Evolutionary conservation across 164 flowering plant species (phyloP), one percentile per base, ranked within the genome.

Genomic region (Sextonia rubra): DNA sequence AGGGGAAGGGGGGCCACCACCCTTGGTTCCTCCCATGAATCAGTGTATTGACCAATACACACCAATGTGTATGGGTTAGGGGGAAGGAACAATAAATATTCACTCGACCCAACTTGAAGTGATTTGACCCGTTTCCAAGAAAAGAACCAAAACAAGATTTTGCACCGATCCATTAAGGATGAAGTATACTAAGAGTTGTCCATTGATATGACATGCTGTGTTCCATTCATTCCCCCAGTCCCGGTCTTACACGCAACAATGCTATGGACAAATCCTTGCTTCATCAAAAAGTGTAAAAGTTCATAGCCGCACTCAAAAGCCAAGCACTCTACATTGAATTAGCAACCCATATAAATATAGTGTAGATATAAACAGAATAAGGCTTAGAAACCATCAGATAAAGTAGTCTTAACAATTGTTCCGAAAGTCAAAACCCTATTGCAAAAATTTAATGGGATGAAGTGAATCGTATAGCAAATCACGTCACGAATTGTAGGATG

Each of bases 271-370:
- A 66, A 44, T 44, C 20, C 52, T 66, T 37, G 69, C 68, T 65
- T 65, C 47, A 65, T 65, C 48, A 18, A 65, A n/a, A 65, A 29
- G 68, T 65, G 47, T 65, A 65, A 65, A 65, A 65, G 68, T 29
- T 63, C 30, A 11, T 47, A 47, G 4, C 49, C 49, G 58, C 6
- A 52, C 17, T 52, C 6, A 15, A 52, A 52, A 52, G 20, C 58
- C 1, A 1, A 52, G 58, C 20, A 52, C 58, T 52, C 58, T 52
- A 52, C 58, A 52, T 18, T 52, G 58, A 52, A 17, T 52, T 52
- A 15, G 58, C 58, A 17, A 52, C n/a, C 58, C 11, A 52, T 52
- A 18, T 8, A 18, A 52, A 52, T 52, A 52, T 52, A 52, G 58
- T 52, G 58, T 2, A 52, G 11, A 52, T 17, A 52, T 18, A 17